Conservation (phyloP, 805 yeast species). For the Brettanomyces naardenensis region DNA sequence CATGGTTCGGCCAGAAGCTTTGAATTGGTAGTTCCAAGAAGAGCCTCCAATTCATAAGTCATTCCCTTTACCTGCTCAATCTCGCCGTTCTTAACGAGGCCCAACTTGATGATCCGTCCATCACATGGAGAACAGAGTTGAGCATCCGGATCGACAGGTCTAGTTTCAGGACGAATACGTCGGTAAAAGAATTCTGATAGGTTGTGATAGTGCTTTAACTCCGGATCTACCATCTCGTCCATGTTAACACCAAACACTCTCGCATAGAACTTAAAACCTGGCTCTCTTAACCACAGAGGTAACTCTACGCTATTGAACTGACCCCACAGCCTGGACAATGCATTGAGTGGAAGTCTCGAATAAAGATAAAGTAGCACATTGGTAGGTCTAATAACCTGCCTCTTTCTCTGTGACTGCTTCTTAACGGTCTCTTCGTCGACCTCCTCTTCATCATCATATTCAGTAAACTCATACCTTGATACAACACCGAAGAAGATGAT, state of each 20-base stretch:
- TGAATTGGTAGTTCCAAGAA: slow-evolving; percentile 55
- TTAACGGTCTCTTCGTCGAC: slow-evolving; percentile 19
- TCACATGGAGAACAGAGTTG: slow-evolving; percentile 87
- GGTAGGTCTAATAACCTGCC: slow-evolving; percentile 41
- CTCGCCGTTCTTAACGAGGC: slow-evolving; percentile 65
- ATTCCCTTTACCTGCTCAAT: slow-evolving; percentile 97
- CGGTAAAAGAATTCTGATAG: slow-evolving; percentile 90
- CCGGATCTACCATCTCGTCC: slow-evolving; percentile 81
- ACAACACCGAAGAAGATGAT: slow-evolving; percentile 49
- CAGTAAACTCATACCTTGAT: slow-evolving; percentile 25
- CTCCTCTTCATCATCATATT: slow-evolving; percentile 6
- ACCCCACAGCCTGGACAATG: slow-evolving; percentile 94
- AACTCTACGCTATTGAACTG: slow-evolving; percentile 71
- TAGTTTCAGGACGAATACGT: slow-evolving; percentile 61
- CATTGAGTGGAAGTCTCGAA: slow-evolving; percentile 82
- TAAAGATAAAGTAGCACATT: slow-evolving; percentile 90
- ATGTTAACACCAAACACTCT: slow-evolving; percentile 78
- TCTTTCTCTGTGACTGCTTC: slow-evolving; percentile 5
- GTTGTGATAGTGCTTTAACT: slow-evolving; percentile 66
- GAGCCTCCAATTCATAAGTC: slow-evolving; percentile 83
- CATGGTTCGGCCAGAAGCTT: slow-evolving; percentile 48
- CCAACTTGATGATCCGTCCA: slow-evolving; percentile 82
- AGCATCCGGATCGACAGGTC: slow-evolving; percentile 63
- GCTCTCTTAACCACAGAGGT: slow-evolving; percentile 83
- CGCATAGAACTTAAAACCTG: slow-evolving; percentile 74